Base-by-base conservation (phyloP, 805 yeast genomes). In the Wickerhamiella cacticola region DNA sequence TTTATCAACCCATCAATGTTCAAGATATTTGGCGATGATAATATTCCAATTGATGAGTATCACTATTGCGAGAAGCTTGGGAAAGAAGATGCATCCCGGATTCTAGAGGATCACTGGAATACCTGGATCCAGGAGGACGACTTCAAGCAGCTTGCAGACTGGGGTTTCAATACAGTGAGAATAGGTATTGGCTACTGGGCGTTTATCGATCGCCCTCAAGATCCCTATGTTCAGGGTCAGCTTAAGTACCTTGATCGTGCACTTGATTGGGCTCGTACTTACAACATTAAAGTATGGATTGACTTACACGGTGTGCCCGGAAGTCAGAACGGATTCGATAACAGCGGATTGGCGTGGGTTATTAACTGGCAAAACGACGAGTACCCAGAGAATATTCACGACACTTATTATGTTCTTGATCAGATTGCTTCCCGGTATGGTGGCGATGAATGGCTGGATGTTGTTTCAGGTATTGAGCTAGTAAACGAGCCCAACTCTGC, bases 171-270 rank as follows among this genome's bases (percentile, higher is more conserved):
- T 64, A 69, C 80, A 55, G 95, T 85, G 19, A 75, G 96, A 59
- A 80, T 87, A 51, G 95, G 96, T 38, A 75, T 87, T 48, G 95
- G 95, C 13, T 87, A 87, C 66, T 87, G 96, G 96, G 95, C 95
- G 6, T 84, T 82, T 62, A 61, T 69, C 44, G 58, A 64, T 9
- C 64, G 74, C 41, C 73, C 69, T 18, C 68, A 68, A 46, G 96
- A 86, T 61, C 95, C 96, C 2, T 87, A 83, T 58, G 89, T 85
- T 28, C 75, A 72, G 57, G 95, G 96, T 31, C 94, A 82, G 64
- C 75, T 67, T 50, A 61, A 65, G 5, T 82, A 80, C 63, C 65
- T 87, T 47, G 92, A 83, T 57, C 64, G 72, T 59, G 94, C 94
- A 13, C 66, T 87, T 36, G 71, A 60, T 18, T 87, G 95, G 95